Base-by-base conservation (phyloP, 2,329 filamentous ascomycete genomes). In the Coniochaeta sp. region DNA sequence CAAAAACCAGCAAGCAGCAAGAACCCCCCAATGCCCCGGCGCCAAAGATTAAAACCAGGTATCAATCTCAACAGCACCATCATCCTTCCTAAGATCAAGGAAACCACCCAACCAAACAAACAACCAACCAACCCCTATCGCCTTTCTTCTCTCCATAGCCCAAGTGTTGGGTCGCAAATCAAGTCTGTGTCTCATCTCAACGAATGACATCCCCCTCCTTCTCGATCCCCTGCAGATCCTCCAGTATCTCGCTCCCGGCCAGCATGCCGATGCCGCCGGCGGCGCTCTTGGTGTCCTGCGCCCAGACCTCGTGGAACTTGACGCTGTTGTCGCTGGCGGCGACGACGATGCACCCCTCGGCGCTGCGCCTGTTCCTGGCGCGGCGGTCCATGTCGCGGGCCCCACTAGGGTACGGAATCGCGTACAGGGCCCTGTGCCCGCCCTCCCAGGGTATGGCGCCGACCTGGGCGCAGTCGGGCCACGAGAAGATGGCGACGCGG, bases 251-350 rank as follows among this genome's bases (percentile, higher is more conserved):
- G 74, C 91, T 96, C 4, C 91, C 90, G 14, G 89, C 90, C 26
- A 96, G 77, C 63, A 90, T 77, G 2, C 89, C 86, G 47, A 77
- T 78, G 16, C 80, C 78, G 10, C 75, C 73, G 24, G 77, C 73
- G 22, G 79, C 82, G 9, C 77, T 75, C 68, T 83, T 87, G 65
- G 77, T 79, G 44, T 81, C 77, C 2, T 84, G 82, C n/a, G 83
- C 81, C 95, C 93, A 98, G 12, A 99, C 86, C 75, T 98, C 93
- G 72, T 98, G 92, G 68, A 98, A 98, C 70, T 95, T 95, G 73
- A 98, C 89, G 66, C 86, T 96, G 70, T 91, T 88, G 74, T 98
- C 93, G 69, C 92, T 96, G 50, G 91, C 89, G 17, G 93, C 93
- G 58, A 99, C 89, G 19, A 97, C 89, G 65, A 99, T 88, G 70